A percentile compares a stretch with the other conserved stretches of the same genome.
phyloP scores from a whole-genome alignment of 192 early-diverging fungal genomes.

The Gonapodya sp. region DNA sequence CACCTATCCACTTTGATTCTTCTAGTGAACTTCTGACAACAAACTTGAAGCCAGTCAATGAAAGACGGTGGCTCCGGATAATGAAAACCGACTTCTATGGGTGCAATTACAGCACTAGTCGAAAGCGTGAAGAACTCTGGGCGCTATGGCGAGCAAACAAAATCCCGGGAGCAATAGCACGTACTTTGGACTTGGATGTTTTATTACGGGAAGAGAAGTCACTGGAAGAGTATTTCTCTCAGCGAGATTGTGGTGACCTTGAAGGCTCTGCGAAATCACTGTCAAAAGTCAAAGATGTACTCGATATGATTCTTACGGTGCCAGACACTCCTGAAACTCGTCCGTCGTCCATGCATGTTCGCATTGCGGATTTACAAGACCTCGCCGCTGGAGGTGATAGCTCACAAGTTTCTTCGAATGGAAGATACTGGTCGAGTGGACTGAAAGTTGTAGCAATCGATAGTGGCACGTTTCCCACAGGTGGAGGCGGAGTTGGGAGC shows the following conservation, averaged over 20 bases:
- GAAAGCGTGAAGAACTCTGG: conserved; percentile 29
- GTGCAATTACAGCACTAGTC: conserved; percentile 17
- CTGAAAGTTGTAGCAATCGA: conserved; percentile 15
- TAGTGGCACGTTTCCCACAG: conserved; percentile 37
- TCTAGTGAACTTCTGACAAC: conserved; percentile 15
- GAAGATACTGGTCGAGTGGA: neutral
- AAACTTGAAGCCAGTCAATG: neutral
- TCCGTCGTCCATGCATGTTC: neutral
- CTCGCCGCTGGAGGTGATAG: neutral
- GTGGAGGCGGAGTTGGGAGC: conserved; percentile 34
- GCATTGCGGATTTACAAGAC: neutral
- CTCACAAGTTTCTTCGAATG: neutral
- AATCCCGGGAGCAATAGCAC: conserved; percentile 28
- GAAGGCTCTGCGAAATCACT: neutral
- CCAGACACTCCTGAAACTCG: neutral
- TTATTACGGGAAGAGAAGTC: neutral
- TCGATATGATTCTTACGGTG: neutral
- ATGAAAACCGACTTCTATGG: conserved; percentile 17
- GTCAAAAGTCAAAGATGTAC: neutral
- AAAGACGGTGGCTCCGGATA: conserved; percentile 10
- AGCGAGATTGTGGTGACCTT: neutral
- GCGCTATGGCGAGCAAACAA: conserved; percentile 28
- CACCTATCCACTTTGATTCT: conserved; percentile 18
- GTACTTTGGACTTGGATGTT: conserved; percentile 22
- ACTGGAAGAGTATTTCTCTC: neutral